Evolutionary conservation across 257 asterid genomes (phyloP), one percentile per base, ranked within the genome.

Genomic region (Solanum rostratum): DNA sequence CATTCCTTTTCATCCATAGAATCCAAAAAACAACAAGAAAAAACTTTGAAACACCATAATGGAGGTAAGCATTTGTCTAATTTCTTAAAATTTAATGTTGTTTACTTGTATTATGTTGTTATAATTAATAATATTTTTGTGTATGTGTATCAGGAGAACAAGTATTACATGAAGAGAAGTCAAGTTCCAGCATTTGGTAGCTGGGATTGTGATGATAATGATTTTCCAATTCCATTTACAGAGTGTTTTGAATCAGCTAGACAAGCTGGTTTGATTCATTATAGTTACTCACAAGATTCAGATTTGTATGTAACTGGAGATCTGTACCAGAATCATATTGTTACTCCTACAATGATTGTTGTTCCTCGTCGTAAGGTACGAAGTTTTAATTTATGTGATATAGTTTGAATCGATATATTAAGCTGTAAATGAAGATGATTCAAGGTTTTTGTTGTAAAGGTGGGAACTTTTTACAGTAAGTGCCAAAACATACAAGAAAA

Each of bases 121-220:
- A 18, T 41, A 41, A 41, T n/a, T 9, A 11, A 41, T 20, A 20
- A 11, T 41, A 20, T 41, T 41, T 70, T 41, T n/a, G 30, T 19
- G 49, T 22, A 13, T 69, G 2, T 12, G 90, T 90, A 41, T 16
- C 62, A 84, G 86, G 86, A 84, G 37, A 68, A 50, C 49, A 62
- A 33, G 11, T 33, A 49, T 27, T 27, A 83, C 59, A 50, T 33
- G 52, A 83, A 22, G 81, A 70, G 81, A 86, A 92, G 92, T 41
- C 94, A 90, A 63, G 93, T 93, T 10, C 98, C 97, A 14, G 95
- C 95, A 24, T 95, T 95, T 84, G 98, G 98, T 66, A 95, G 97
- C 92, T 95, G 85, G 85, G 85, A 83, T 49, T 66, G 66, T 50
- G 4, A 16, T 15, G 15, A 68, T 33, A 63, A 66, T 73, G 83